Percentiles rank a stretch among this genome's conserved stretches.
These are phyloP conservation scores for Chalara sp. DNA, from an alignment of 2,329 filamentous ascomycete species.

Conservation along the genomic window DNA sequence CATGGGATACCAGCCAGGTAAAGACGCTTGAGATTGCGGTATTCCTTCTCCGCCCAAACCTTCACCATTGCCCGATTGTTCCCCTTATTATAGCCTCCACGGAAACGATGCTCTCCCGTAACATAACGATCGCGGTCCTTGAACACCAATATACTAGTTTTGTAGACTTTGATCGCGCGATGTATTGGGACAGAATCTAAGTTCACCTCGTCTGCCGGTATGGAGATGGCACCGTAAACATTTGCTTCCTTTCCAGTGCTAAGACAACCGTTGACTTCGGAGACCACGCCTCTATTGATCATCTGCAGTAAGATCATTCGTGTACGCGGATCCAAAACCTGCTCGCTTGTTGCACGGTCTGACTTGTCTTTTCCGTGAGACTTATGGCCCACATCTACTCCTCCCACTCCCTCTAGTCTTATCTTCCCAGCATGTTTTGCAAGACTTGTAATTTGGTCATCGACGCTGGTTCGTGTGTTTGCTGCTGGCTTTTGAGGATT, in stretches of 20 bases:
- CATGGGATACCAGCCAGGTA: constrained; percentile 80
- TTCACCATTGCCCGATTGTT: constrained; percentile 97
- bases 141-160: constrained; percentile 95
- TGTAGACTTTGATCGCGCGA: constrained; percentile 96
- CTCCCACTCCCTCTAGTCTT: constrained; percentile 57
- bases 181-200: constrained; percentile 50
- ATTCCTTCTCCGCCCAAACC: constrained; percentile 98
- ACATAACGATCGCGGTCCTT: constrained; percentile 97
- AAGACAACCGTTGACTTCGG: constrained; percentile 89
- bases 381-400: constrained; percentile 40
- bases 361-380: constrained; percentile 73
- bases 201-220: constrained; percentile 45
- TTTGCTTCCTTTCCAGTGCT: constrained; percentile 98
- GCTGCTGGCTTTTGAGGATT: constrained; percentile 74
- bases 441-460: constrained; percentile 83
- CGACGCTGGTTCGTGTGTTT: constrained; percentile 72
- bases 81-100: constrained; percentile 84
- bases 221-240: constrained; percentile 81
- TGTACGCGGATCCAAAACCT: constrained; percentile 88
- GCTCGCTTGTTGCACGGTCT: constrained; percentile 88
- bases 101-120: constrained; percentile 87
- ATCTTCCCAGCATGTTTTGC: constrained; percentile 83
- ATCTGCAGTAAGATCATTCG: constrained; percentile 94
- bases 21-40: constrained; percentile 83
- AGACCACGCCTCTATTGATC: constrained; percentile 85